Base-by-base conservation (phyloP, 805 yeast species). In the Crinitomyces ghanaensis region DNA sequence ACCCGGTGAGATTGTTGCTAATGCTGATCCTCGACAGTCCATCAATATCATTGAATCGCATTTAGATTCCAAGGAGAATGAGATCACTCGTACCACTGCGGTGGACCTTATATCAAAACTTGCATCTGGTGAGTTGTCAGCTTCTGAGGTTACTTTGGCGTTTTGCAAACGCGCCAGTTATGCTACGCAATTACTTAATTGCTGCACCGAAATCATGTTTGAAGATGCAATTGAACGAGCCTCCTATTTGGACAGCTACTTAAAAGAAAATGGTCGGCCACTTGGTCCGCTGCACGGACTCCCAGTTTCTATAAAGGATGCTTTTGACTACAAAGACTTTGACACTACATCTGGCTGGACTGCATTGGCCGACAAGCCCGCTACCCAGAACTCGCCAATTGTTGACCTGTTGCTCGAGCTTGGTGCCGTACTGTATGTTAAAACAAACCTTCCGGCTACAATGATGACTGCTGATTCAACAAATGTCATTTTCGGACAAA, bases 261-360 rank as follows among this genome's bases (percentile, higher is more conserved):
- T 45, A 38, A 53, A 51, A 37, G 51, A 50, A 31, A 43, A 59
- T 24, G 77, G 75, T 9, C 62, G 66, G 40, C 52, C 64, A 2
- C 48, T 70, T 20, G 82, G 82, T 19, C 75, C 79, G 2, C 61
- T 76, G 28, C 82, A 76, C 43, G 83, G 83, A 2, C 54, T 76
- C 23, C 83, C 83, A 3, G 57, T 75, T 19, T 70, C 79, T 0
- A 57, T 75, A 31, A 75, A 75, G 45, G 75, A 69, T 38, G 59
- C 61, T 33, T 51, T 66, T 32, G 60, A 65, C 36, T 44, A 72
- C 33, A 53, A 54, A 30, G 77, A 75, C 3, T 57, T 60, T 15
- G 67, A 66, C 11, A 59, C 77, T 2, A 50, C 70, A 6, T 53
- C 68, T 42, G 78, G 77, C 15, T 26, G 34, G 20, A 33, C 44